Conservation (phyloP, 805 yeast species). For the Candida tammaniensis region DNA sequence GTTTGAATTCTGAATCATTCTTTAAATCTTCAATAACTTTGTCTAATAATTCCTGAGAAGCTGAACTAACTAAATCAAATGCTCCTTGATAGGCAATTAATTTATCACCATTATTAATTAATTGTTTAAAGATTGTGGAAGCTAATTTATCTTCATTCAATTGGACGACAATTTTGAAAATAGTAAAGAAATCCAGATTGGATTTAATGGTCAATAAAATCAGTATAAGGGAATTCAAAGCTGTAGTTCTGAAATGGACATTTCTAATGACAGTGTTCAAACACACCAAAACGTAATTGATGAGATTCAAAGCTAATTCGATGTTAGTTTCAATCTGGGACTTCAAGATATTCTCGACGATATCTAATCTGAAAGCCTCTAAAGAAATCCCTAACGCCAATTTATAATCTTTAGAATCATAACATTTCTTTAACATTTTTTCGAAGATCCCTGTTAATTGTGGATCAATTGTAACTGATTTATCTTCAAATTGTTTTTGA, state of each 20-base stretch:
- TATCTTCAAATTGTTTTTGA: conserved; percentile 37
- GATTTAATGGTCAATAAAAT: conserved; percentile 51
- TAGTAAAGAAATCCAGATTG: conserved; percentile 76
- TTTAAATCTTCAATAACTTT: conserved; percentile 45
- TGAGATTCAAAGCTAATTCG: conserved; percentile 52
- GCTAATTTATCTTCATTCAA: conserved; percentile 77
- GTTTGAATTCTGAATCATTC: conserved; percentile 24
- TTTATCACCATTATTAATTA: conserved; percentile 48
- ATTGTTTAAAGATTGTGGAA: conserved; percentile 59
- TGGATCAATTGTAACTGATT: conserved; percentile 45
- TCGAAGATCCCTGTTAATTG: conserved; percentile 73
- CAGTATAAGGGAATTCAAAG: conserved; percentile 60
- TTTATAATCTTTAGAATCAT: conserved; percentile 64
- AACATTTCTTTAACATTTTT: conserved; percentile 81
- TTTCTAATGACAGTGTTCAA: conserved; percentile 65
- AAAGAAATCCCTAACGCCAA: conserved; percentile 88
- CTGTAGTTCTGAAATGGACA: conserved; percentile 62
- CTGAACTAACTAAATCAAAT: conserved; percentile 87
- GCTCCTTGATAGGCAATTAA: conserved; percentile 88
- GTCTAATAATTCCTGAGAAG: conserved; percentile 83
- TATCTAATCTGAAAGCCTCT: conserved; percentile 83
- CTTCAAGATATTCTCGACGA: conserved; percentile 59
- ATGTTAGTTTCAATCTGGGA: conserved; percentile 40
- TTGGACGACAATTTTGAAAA: conserved; percentile 84
- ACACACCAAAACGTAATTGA: conserved; percentile 74